These are phyloP conservation scores for Kwoniella europaea DNA, from an alignment of 768 basidiomycete genomes.

Conservation along the genomic window DNA sequence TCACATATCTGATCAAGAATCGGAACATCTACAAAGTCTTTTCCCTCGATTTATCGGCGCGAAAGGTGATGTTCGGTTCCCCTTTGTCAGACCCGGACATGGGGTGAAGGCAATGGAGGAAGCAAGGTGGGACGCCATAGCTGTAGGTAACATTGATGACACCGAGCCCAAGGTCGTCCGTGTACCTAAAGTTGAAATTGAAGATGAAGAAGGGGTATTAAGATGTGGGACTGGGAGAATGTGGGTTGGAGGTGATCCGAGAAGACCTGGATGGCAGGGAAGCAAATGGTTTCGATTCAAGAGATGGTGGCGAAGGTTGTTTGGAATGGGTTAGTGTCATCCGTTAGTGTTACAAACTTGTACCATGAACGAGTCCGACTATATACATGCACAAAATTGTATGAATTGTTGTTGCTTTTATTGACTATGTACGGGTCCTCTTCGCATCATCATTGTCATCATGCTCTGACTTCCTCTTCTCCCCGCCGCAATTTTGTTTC, in stretches of 20 bases:
- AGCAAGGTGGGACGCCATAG: conserved; percentile 29
- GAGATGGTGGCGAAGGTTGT: conserved; percentile 77
- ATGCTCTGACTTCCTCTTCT: conserved; percentile 30
- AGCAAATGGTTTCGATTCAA: conserved; percentile 78
- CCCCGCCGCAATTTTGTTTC: conserved; percentile 7
- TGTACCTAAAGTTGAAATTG: conserved; percentile 58
- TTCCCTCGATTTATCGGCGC: conserved; percentile 75
- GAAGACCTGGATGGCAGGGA: conserved; percentile 73
- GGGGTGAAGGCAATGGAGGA: conserved; percentile 36
- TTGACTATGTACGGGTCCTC: conserved; percentile 16
- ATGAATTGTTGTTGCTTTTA: conserved; percentile 4
- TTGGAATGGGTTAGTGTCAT: conserved; percentile 61
- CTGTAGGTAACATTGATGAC: conserved; percentile 14
- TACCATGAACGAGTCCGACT: no score
- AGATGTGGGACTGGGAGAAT: conserved; percentile 81
- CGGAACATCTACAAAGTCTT: conserved; percentile 67
- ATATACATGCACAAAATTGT: conserved; percentile 1
- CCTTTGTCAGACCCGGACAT: conserved; percentile 43
- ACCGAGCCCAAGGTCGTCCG: conserved; percentile 14
- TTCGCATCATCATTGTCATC: conserved; percentile 26
- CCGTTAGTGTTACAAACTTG: no score
- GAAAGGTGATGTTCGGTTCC: conserved; percentile 64
- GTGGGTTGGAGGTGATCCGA: conserved; percentile 71
- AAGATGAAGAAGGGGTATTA: conserved; percentile 65
- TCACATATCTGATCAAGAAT: conserved; percentile 74